Evolutionary conservation across 331 rosid species (phyloP), one percentile per base, ranked within the genome.

Genomic region (Cucumis variabilis): DNA sequence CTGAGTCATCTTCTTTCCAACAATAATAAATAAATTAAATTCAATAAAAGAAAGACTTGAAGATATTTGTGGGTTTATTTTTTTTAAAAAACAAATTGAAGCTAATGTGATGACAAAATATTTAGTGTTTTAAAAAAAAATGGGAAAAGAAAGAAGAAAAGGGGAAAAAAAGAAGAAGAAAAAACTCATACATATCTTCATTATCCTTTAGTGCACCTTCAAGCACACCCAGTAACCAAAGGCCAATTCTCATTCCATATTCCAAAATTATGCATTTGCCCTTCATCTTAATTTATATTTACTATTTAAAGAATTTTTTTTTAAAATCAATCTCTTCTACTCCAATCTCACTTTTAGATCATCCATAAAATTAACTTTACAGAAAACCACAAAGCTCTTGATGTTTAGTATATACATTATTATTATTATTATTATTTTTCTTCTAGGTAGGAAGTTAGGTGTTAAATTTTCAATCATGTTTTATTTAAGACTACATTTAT

Each of bases 241-340:
- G 24, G 50, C 71, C 85, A 82, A 28, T 70, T 82, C 28, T 58
- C 21, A 58, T 60, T 62, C 37, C 86, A 30, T 19, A 82, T 30
- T 82, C 72, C 21, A 63, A 80, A 82, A 82, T 63, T 82, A 82
- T 14, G 21, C 33, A 37, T 82, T 37, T 63, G 86, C 86, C 86
- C 86, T 82, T 14, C 55, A 3, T 41, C 28, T 41, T 44, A 14
- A 65, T 24, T 41, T 12, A 3, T 13, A 63, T 63, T 82, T 83
- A 83, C 74, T 12, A 23, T 63, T 77, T 8, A 7, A 33, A 30
- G 63, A 60, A 60, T n/a, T n/a, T n/a, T n/a, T n/a, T n/a, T n/a
- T n/a, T n/a, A n/a, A 58, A 81, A n/a, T 48, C 16, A n/a, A 69
- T 3, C 62, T 14, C 20, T 14, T 55, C 19, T 30, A 16, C 7